A percentile compares a stretch with the other conserved stretches of the same genome.
phyloP scores from a whole-genome alignment of 2,329 filamentous ascomycete species.

The Colletotrichum chrysophilum region DNA sequence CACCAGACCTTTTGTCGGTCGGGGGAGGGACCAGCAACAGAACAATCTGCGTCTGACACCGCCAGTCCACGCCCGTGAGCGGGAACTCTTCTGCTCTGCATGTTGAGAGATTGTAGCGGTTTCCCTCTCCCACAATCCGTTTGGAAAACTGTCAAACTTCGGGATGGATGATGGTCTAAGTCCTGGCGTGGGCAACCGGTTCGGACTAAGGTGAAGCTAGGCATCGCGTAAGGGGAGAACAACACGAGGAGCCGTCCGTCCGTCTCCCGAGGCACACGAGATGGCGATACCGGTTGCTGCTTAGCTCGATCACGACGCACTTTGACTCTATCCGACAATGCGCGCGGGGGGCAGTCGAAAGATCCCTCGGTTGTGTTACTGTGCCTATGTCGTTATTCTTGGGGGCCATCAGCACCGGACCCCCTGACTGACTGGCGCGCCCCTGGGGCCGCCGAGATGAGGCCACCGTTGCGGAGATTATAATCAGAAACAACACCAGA shows the following conservation, averaged over 20 bases:
- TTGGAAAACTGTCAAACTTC: background rate
- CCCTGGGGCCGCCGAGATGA: constrained; percentile 1
- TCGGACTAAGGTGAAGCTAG: background rate
- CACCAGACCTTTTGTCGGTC: background rate
- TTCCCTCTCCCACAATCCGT: background rate
- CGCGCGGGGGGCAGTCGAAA: background rate
- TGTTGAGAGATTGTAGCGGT: background rate
- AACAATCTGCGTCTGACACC: background rate
- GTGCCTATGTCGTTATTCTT: background rate
- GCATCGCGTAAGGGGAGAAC: background rate
- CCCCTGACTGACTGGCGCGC: background rate
- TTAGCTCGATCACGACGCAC: background rate
- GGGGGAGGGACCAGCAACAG: background rate
- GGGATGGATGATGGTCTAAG: background rate
- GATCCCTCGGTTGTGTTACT: background rate
- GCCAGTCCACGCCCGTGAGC: background rate
- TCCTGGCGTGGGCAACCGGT: background rate
- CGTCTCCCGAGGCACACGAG: background rate
- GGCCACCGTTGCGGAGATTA: background rate
- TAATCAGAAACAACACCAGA: background rate
- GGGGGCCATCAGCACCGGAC: background rate
- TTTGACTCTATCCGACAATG: background rate
- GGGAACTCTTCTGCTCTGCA: background rate
- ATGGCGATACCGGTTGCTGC: background rate
- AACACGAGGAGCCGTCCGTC: background rate